Evolutionary conservation across 2,329 filamentous ascomycete genomes (phyloP).

Genomic region (Scedosporium boydii): DNA sequence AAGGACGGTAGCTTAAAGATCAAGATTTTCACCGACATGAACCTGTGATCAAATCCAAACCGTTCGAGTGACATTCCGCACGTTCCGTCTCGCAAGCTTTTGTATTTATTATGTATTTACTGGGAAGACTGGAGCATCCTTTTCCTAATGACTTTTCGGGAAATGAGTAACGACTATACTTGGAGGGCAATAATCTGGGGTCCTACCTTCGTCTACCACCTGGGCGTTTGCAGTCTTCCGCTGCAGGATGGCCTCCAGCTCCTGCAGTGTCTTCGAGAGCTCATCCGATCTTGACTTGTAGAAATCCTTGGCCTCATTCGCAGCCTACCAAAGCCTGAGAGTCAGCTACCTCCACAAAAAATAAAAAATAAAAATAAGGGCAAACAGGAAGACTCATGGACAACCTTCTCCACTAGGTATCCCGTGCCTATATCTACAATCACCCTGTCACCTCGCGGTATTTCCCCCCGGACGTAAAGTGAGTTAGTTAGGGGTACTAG

Average conservation of each 20-base stretch:
- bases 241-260: slow-evolving; percentile 47
- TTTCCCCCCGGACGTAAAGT: slow-evolving; percentile 79
- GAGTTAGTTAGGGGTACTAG: slow-evolving; percentile 93
- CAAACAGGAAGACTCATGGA: not conserved
- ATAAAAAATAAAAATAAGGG: not conserved
- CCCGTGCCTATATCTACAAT: slow-evolving; percentile 91
- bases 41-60: too few species aligned
- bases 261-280: slow-evolving; percentile 42
- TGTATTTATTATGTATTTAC: not conserved
- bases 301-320: slow-evolving; percentile 44
- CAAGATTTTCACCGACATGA: too few species aligned
- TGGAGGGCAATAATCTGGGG: not conserved
- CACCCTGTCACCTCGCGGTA: slow-evolving; percentile 66
- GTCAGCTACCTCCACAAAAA: slow-evolving; percentile 1
- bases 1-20: too few species aligned
- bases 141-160: slow-evolving; percentile 24
- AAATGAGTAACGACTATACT: slow-evolving; percentile 6
- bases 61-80: too few species aligned
- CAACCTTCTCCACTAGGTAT: slow-evolving; percentile 86
- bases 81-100: too few species aligned
- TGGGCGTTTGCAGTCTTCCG: slow-evolving; percentile 76
- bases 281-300: slow-evolving; percentile 48
- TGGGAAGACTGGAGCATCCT: slow-evolving; percentile 21
- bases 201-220: slow-evolving; percentile 74
- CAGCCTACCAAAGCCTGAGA: slow-evolving; percentile 26